These are phyloP conservation scores for Coemansia reversa DNA, from an alignment of 192 early-diverging fungal species.

Conservation along the genomic window DNA sequence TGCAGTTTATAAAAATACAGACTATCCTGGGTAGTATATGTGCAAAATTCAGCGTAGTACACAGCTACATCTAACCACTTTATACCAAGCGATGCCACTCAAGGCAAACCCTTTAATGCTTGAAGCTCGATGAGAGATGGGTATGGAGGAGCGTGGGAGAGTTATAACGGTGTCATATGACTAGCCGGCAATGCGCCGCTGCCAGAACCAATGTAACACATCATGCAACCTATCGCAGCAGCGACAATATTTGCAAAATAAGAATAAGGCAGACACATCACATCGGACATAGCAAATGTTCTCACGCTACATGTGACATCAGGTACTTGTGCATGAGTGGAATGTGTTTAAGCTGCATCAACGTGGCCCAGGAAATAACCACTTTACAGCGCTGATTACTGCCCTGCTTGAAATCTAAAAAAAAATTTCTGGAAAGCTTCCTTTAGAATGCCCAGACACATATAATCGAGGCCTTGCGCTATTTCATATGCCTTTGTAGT, in stretches of 20 bases:
- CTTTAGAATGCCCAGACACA: too few relatives aligned
- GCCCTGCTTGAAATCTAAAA: neutral
- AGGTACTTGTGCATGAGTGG: neutral
- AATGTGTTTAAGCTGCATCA: too few relatives aligned
- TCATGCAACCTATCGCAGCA: neutral
- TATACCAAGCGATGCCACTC: neutral
- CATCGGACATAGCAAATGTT: neutral
- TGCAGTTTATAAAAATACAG: neutral
- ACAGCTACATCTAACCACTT: neutral
- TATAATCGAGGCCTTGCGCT: too few relatives aligned
- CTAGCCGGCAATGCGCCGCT: neutral
- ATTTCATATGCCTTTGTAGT: neutral
- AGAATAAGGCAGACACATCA: neutral
- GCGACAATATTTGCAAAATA: neutral
- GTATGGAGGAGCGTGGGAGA: conserved; percentile 26
- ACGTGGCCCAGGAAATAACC: neutral
- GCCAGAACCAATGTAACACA: neutral
- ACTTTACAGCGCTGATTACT: neutral
- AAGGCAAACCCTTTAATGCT: neutral
- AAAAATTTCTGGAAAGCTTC: too few relatives aligned
- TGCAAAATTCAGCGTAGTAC: neutral
- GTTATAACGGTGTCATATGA: conserved; percentile 12
- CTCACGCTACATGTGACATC: neutral
- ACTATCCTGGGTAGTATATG: neutral
- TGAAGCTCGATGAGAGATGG: neutral